Evolutionary conservation across 257 asterid genomes (phyloP).

Genomic region (Solanum corneliomulleri): DNA sequence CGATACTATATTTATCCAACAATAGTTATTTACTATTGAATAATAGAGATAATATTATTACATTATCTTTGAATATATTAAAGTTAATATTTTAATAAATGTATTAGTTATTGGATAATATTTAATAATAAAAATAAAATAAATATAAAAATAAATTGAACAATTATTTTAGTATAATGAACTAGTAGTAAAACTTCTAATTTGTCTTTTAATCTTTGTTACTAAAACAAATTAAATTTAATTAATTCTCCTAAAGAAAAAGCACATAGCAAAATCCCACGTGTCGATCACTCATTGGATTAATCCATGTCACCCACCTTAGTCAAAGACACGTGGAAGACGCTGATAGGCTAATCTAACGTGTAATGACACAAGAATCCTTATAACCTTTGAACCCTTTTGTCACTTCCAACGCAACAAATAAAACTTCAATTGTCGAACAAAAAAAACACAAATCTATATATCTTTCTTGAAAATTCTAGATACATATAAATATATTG

Average conservation of each 20-base stretch:
- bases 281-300: constrained; percentile 13
- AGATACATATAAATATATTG: background rate
- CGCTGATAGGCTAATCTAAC: constrained; percentile 23
- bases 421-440: background rate
- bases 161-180: too few species aligned
- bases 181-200: background rate
- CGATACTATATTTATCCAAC: background rate
- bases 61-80: too few species aligned
- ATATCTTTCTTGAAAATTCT: background rate
- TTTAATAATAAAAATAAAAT: too few species aligned
- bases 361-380: constrained; percentile 33
- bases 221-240: background rate
- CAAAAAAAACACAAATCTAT: background rate
- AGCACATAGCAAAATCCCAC: background rate
- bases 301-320: background rate
- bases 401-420: background rate
- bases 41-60: background rate
- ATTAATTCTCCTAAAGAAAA: background rate
- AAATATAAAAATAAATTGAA: too few species aligned
- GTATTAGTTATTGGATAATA: too few species aligned
- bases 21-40: too few species aligned
- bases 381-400: background rate
- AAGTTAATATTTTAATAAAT: too few species aligned
- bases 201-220: background rate
- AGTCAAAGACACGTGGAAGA: constrained; percentile 26